Evolutionary conservation across 441 rosid genomes (phyloP).

Genomic region (Adansonia madagascariensis): DNA sequence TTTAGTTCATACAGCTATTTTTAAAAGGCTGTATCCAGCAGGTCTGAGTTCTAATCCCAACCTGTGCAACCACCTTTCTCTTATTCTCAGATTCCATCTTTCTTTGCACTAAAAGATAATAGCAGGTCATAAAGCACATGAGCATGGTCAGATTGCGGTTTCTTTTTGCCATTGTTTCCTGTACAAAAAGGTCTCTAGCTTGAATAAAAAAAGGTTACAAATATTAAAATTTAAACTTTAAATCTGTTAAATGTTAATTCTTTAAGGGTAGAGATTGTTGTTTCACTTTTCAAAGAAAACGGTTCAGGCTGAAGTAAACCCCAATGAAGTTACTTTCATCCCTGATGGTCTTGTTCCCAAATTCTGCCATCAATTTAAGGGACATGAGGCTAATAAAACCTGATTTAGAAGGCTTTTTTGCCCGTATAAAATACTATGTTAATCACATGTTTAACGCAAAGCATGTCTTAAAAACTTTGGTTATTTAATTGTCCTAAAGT

Average conservation of each 20-base stretch:
- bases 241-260: too few relatives aligned
- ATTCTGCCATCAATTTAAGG: conserved; percentile 20
- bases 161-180: not conserved
- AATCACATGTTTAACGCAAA: conserved; percentile 1
- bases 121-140: not conserved
- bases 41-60: too few relatives aligned
- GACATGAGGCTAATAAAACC: not conserved
- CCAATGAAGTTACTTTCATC: not conserved
- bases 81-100: too few relatives aligned
- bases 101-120: not conserved
- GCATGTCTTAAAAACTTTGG: not conserved
- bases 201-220: too few relatives aligned
- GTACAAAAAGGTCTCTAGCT: too few relatives aligned
- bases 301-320: not conserved
- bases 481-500: not conserved
- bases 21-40: too few relatives aligned
- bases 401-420: not conserved
- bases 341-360: not conserved
- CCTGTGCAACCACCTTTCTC: too few relatives aligned
- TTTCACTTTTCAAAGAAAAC: not conserved
- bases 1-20: too few relatives aligned
- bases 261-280: not conserved
- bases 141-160: not conserved
- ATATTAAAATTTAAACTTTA: too few relatives aligned
- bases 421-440: not conserved